A percentile compares a stretch with the other conserved stretches of the same genome.
phyloP scores from a whole-genome alignment of 2,329 filamentous ascomycete species.

The Cylindrodendrum hubeiense region DNA sequence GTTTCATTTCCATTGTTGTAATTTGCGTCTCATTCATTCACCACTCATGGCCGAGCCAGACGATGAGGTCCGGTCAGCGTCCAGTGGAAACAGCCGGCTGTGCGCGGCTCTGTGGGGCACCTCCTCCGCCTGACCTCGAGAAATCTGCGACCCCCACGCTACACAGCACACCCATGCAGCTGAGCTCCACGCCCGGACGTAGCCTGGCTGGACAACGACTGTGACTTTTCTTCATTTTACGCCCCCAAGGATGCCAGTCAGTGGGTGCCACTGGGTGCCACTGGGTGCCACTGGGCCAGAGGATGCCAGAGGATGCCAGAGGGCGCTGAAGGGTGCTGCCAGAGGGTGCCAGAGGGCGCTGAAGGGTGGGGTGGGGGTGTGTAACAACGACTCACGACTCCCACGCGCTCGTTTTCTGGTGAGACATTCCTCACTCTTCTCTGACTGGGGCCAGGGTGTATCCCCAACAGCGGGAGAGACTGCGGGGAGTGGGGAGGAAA shows the following conservation, averaged over 20 bases:
- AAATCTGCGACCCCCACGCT: conserved; percentile 25
- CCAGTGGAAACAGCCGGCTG: conserved; percentile 14
- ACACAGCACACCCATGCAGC: neutral
- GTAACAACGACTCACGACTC: neutral
- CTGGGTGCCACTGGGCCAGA: conserved; percentile 2
- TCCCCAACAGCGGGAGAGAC: conserved; percentile 6
- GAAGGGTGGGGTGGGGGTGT: conserved; percentile 13
- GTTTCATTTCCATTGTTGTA: conserved; percentile 14
- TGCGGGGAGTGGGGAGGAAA: conserved; percentile 9
- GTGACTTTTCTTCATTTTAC: conserved; percentile 13
- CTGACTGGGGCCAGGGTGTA: neutral
- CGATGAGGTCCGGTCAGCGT: conserved; percentile 11
- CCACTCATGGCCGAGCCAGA: neutral
- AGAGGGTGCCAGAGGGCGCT: neutral
- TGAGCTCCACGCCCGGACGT: conserved; percentile 10
- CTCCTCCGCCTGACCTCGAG: conserved; percentile 25
- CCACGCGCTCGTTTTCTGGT: neutral
- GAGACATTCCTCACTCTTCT: conserved; percentile 2
- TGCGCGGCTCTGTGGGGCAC: conserved; percentile 22
- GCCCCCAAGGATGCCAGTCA: neutral
- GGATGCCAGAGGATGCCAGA: neutral
- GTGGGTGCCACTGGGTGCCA: neutral
- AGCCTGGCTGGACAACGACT: conserved; percentile 8
- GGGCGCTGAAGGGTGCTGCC: too few species aligned
- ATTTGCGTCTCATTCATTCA: conserved; percentile 1